Evolutionary conservation across 163 green algal genomes (phyloP).

Genomic region (Prototheca wickerhamii): DNA sequence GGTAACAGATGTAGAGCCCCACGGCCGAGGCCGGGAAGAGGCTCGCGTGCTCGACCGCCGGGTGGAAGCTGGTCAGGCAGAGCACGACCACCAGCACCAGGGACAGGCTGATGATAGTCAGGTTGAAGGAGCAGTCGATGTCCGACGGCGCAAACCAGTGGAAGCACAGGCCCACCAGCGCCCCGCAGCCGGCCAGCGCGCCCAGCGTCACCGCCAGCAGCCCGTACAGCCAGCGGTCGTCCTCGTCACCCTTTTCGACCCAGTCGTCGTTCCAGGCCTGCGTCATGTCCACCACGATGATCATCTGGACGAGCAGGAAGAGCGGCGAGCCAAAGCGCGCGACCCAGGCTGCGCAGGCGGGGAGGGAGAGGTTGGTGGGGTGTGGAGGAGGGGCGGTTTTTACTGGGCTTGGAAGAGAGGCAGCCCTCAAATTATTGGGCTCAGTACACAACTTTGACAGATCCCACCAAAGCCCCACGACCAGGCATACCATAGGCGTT

Average conservation of each 20-base stretch:
- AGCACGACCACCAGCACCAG: constrained; percentile 66
- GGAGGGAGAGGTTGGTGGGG: neutral
- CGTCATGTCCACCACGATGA: constrained; percentile 91
- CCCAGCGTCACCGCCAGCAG: constrained; percentile 58
- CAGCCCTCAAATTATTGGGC: no score
- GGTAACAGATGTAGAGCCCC: constrained; percentile 84
- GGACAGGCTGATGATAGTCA: constrained; percentile 71
- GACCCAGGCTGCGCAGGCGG: constrained; percentile 55
- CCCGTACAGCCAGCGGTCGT: constrained; percentile 59
- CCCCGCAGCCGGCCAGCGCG: constrained; percentile 20
- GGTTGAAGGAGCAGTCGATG: constrained; percentile 81
- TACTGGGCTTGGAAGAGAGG: no score
- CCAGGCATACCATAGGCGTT: constrained; percentile 51
- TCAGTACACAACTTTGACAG: neutral
- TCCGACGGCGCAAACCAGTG: constrained; percentile 78
- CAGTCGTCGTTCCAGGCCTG: constrained; percentile 89
- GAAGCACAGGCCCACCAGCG: constrained; percentile 54
- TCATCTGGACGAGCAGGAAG: constrained; percentile 95
- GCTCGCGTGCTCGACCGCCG: constrained; percentile 49
- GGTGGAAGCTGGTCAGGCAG: constrained; percentile 57
- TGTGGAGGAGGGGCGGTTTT: neutral
- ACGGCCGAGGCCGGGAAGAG: constrained; percentile 88
- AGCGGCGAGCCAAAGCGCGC: constrained; percentile 75
- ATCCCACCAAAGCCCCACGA: neutral
- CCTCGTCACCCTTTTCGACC: constrained; percentile 67